Evolutionary conservation across 2,329 filamentous ascomycete species (phyloP).

Genomic region (Trichoderma sp.): DNA sequence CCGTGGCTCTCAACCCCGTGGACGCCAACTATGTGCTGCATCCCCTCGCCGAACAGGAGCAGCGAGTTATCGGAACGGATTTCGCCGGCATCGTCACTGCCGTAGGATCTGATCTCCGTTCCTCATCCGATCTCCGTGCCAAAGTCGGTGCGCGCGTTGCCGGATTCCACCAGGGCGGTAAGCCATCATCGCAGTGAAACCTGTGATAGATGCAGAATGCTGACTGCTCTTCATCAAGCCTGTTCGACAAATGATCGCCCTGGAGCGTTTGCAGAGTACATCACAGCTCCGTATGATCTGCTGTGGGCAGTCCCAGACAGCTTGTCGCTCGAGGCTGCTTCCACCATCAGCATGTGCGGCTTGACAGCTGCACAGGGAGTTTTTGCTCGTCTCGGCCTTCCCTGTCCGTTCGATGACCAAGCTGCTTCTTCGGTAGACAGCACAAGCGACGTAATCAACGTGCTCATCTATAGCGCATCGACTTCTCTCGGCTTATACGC

Average conservation of each 20-base stretch:
- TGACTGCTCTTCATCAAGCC: slow-evolving; percentile 33
- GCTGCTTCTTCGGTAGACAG: background rate
- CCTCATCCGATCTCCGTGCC: slow-evolving; percentile 27
- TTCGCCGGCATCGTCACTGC: slow-evolving; percentile 43
- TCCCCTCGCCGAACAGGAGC: slow-evolving; percentile 38
- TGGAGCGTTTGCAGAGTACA: slow-evolving; percentile 50
- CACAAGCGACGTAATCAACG: slow-evolving; percentile 1
- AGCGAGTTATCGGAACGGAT: slow-evolving; percentile 45
- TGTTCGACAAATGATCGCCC: slow-evolving; percentile 47
- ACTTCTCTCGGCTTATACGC: slow-evolving; percentile 41
- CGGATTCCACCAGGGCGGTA: slow-evolving; percentile 47
- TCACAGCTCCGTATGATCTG: slow-evolving; percentile 42
- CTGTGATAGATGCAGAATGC: too few species aligned
- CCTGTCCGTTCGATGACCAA: slow-evolving; percentile 38
- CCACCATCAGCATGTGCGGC: slow-evolving; percentile 45
- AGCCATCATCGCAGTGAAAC: background rate
- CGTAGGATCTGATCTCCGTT: slow-evolving; percentile 29
- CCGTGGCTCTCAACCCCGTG: slow-evolving; percentile 37
- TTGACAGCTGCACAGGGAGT: slow-evolving; percentile 49
- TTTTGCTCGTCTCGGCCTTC: slow-evolving; percentile 43
- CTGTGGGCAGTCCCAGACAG: slow-evolving; percentile 42
- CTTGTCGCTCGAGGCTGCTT: slow-evolving; percentile 43
- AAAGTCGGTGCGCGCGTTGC: slow-evolving; percentile 41
- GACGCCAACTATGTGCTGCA: slow-evolving; percentile 41
- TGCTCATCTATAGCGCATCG: slow-evolving; percentile 42